Evolutionary conservation across 2,329 filamentous ascomycete species (phyloP).

Genomic region (Capronia americana): DNA sequence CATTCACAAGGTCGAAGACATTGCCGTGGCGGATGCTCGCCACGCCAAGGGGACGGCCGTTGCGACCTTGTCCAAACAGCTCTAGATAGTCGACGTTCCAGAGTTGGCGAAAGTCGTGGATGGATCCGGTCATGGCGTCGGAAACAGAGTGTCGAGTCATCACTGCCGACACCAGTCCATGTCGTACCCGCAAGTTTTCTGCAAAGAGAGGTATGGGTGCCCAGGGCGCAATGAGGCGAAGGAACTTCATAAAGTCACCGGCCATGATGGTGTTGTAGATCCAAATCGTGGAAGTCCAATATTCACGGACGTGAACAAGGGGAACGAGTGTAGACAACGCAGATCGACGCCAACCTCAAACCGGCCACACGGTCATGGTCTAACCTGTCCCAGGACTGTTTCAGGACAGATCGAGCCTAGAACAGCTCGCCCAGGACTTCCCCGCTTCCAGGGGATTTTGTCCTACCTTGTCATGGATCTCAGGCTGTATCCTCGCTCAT

Average conservation of each 20-base stretch:
- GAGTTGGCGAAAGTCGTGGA: background rate
- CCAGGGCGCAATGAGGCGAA: background rate
- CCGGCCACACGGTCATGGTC: too few species aligned
- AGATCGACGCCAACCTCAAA: background rate
- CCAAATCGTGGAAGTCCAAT: background rate
- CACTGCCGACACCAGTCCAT: background rate
- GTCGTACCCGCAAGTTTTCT: background rate
- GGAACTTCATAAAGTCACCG: background rate
- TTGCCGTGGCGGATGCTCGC: background rate
- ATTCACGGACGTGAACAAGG: background rate
- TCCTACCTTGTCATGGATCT: background rate
- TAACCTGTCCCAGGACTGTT: too few species aligned
- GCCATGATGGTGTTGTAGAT: background rate
- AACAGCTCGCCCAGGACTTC: too few species aligned
- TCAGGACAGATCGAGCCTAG: too few species aligned
- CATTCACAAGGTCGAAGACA: background rate
- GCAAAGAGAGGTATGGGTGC: background rate
- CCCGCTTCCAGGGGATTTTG: constrained; percentile 1
- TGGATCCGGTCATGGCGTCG: background rate
- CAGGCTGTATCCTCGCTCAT: background rate
- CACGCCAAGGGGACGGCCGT: background rate
- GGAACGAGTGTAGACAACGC: background rate
- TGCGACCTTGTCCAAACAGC: background rate
- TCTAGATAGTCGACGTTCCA: background rate
- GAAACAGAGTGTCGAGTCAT: background rate